These are phyloP conservation scores for Fomitopsis pulvina DNA, from an alignment of 768 basidiomycete species.

Conservation along the genomic window DNA sequence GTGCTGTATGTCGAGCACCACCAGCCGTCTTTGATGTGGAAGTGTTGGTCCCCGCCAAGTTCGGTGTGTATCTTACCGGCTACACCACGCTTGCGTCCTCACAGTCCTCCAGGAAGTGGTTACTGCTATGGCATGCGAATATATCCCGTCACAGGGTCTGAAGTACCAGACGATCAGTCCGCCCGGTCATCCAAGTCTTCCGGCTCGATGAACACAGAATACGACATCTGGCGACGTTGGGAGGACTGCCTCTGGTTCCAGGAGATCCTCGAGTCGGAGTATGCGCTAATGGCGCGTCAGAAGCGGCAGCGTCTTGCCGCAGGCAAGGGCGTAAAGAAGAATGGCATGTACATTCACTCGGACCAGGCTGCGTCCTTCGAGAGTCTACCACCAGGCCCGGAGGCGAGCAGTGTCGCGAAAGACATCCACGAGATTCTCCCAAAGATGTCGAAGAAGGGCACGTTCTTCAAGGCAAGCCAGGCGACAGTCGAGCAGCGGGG, in stretches of 20 bases:
- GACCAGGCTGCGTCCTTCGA: conserved; percentile 80
- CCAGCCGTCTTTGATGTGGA: conserved; percentile 56
- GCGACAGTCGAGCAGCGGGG: conserved; percentile 59
- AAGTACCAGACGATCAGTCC: conserved; percentile 5
- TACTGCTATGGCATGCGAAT: conserved; percentile 61
- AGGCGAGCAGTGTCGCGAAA: conserved; percentile 64
- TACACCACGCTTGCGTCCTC: background rate
- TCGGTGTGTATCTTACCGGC: conserved; percentile 13
- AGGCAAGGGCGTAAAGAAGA: conserved; percentile 72
- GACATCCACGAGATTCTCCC: conserved; percentile 66
- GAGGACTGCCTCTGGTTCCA: conserved; percentile 80
- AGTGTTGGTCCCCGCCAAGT: conserved; percentile 55
- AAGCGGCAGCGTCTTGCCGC: conserved; percentile 62
- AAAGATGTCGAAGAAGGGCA: conserved; percentile 61
- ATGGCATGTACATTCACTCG: conserved; percentile 60
- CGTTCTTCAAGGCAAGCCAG: conserved; percentile 65
- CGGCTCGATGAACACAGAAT: conserved; percentile 34
- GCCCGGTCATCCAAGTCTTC: conserved; percentile 14
- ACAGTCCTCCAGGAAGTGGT: conserved; percentile 34
- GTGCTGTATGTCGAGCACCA: conserved; percentile 52
- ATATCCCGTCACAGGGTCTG: conserved; percentile 31
- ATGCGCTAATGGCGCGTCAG: conserved; percentile 51
- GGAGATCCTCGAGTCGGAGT: conserved; percentile 60
- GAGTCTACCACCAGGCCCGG: conserved; percentile 78
- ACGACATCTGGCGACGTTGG: conserved; percentile 77